phyloP scores from a whole-genome alignment of 306 rosid species.

The Quercus dentata region DNA sequence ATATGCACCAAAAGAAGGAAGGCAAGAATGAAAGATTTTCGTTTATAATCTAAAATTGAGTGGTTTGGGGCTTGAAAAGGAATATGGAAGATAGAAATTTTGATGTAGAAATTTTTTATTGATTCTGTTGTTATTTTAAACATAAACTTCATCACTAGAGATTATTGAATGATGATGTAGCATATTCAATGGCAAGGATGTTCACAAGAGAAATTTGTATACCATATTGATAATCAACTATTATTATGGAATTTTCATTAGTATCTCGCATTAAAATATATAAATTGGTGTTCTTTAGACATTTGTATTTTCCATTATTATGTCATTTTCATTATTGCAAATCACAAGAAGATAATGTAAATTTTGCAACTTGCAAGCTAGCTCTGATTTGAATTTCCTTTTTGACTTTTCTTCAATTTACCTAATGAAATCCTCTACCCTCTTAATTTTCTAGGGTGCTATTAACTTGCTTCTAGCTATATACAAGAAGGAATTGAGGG shows the following conservation, averaged over 20 bases:
- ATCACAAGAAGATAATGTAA: neutral
- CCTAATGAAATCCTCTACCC: neutral
- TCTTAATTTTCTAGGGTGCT: conserved; percentile 65
- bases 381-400: neutral
- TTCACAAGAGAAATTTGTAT: neutral
- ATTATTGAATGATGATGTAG: neutral
- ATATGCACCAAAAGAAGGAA: no score
- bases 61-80: neutral
- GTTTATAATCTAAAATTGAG: neutral
- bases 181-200: neutral
- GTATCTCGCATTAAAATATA: neutral
- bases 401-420: neutral
- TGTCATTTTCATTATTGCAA: neutral
- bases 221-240: neutral
- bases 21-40: no score
- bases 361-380: neutral
- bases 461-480: conserved; percentile 88
- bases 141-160: neutral
- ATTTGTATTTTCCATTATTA: neutral
- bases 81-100: neutral
- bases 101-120: neutral
- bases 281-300: neutral
- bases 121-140: neutral
- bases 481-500: conserved; percentile 78
- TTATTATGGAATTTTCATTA: neutral